phyloP scores from a whole-genome alignment of 2,329 filamentous ascomycete species.

The Phaeosphaeriaceae sp. region DNA sequence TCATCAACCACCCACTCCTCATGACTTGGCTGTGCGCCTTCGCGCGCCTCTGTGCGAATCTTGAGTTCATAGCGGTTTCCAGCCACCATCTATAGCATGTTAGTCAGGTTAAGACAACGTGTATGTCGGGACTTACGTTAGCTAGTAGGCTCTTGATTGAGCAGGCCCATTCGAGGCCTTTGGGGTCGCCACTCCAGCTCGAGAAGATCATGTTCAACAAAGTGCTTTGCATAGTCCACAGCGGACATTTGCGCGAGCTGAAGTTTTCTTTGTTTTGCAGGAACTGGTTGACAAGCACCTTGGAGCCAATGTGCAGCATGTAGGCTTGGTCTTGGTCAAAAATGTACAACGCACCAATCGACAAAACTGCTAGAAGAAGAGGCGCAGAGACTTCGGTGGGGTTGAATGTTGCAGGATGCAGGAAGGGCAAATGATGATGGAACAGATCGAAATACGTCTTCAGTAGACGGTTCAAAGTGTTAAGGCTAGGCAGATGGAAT shows the following conservation, averaged over 20 bases:
- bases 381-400: conserved; percentile 81
- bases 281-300: conserved; percentile 96
- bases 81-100: conserved; percentile 73
- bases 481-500: conserved; percentile 82
- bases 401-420: conserved; percentile 90
- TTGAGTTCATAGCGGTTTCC: conserved; percentile 97
- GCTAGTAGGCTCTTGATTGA: conserved; percentile 98
- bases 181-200: conserved; percentile 98
- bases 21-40: conserved; percentile 75
- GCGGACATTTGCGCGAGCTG: conserved; percentile 92
- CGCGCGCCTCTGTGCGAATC: conserved; percentile 86
- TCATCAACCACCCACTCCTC: conserved; percentile 97
- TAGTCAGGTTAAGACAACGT: no score
- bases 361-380: conserved; percentile 85
- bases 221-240: conserved; percentile 98
- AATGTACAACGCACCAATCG: conserved; percentile 93
- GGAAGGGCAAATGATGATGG: conserved; percentile 93
- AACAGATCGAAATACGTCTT: conserved; percentile 97
- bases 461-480: conserved; percentile 87
- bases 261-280: conserved; percentile 98
- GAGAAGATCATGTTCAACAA: conserved; percentile 98
- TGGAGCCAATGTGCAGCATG: conserved; percentile 95
- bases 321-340: conserved; percentile 98
- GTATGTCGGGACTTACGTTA: conserved; percentile 56
- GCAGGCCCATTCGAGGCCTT: conserved; percentile 97